These are phyloP conservation scores for Filosporella fistucella DNA, from an alignment of 495 filamentous ascomycete genomes.

Conservation along the genomic window DNA sequence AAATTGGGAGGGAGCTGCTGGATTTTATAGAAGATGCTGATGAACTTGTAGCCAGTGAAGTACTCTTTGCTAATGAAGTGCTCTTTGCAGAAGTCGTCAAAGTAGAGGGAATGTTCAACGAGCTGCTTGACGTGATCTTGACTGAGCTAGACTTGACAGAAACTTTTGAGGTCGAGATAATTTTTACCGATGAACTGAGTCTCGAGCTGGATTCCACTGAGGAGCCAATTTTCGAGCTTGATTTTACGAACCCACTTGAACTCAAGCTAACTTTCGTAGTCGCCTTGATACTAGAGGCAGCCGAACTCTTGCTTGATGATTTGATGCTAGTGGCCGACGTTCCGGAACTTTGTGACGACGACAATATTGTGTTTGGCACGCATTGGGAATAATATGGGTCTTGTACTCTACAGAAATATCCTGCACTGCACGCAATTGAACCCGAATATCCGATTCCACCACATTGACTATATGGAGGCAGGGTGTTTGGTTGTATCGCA, in stretches of 20 bases:
- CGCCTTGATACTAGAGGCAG: not conserved
- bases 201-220: not conserved
- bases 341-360: not conserved
- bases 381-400: slow-evolving; percentile 1
- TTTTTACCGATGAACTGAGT: not conserved
- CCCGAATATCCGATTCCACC: slow-evolving; percentile 4
- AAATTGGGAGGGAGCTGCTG: too few species aligned
- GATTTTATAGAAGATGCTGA: too few species aligned
- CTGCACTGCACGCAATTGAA: not conserved
- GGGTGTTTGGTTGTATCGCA: not conserved
- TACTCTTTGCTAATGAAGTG: not conserved
- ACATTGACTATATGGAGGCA: slow-evolving; percentile 1
- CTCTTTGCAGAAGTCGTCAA: not conserved
- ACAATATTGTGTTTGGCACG: not conserved
- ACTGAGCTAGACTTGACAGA: not conserved
- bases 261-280: not conserved
- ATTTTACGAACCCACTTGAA: not conserved
- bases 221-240: not conserved
- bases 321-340: not conserved
- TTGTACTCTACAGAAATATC: not conserved
- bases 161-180: not conserved
- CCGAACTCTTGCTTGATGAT: not conserved
- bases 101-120: not conserved
- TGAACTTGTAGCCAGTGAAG: not conserved
- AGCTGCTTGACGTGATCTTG: not conserved